Percentiles rank a stretch among this genome's conserved stretches.
These are phyloP conservation scores for Paecilomyces fulvus DNA, from an alignment of 2,329 filamentous ascomycete species.

Conservation along the genomic window DNA sequence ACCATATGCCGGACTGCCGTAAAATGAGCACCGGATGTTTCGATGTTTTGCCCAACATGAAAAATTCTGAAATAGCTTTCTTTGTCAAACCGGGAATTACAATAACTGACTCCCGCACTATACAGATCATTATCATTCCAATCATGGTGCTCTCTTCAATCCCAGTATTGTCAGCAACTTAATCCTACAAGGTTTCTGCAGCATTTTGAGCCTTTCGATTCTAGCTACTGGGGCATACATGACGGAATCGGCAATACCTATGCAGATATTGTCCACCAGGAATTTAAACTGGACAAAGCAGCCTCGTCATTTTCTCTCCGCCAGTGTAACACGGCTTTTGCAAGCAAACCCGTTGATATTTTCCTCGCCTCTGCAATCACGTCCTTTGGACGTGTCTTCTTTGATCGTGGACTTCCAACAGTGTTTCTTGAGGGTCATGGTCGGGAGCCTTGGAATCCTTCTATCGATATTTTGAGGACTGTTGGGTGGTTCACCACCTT, in stretches of 20 bases:
- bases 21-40: too few relatives aligned
- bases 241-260: background rate
- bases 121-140: background rate
- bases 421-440: conserved; percentile 38
- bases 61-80: too few relatives aligned
- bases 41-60: too few relatives aligned
- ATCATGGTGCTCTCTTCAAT: background rate
- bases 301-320: conserved; percentile 4
- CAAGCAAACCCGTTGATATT: conserved; percentile 6
- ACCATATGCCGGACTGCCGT: too few relatives aligned
- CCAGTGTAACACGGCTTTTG: conserved; percentile 6
- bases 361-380: conserved; percentile 45
- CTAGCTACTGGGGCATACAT: conserved; percentile 1
- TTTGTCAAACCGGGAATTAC: too few relatives aligned
- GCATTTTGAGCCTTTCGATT: background rate
- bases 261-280: background rate
- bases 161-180: background rate
- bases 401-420: conserved; percentile 43
- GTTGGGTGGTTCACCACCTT: conserved; percentile 3
- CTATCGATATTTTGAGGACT: conserved; percentile 42
- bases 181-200: background rate
- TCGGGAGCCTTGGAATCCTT: conserved; percentile 32
- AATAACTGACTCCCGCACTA: too few relatives aligned
- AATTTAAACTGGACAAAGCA: background rate
- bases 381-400: conserved; percentile 49